These are phyloP conservation scores for Suillus tomentosus DNA, from an alignment of 768 basidiomycete genomes.

Conservation along the genomic window DNA sequence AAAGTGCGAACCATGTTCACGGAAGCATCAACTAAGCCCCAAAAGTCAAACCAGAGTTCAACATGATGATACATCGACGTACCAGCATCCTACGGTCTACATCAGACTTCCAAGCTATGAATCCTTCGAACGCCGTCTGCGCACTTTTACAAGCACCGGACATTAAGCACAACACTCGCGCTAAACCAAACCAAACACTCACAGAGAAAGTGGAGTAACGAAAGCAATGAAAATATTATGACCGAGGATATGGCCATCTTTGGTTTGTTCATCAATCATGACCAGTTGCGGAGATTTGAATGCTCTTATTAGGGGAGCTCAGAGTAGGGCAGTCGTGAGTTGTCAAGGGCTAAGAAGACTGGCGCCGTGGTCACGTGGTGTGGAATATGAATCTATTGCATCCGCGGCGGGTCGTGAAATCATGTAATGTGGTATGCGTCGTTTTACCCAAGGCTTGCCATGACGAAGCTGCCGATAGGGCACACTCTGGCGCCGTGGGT, in stretches of 20 bases:
- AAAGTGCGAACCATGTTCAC: slow-evolving; percentile 47
- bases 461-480: too few relatives aligned
- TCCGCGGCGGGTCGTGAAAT: too few relatives aligned
- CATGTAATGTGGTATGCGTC: too few relatives aligned
- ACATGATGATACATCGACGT: slow-evolving; percentile 15
- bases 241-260: slow-evolving; percentile 61
- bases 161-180: not conserved
- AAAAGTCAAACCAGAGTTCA: slow-evolving; percentile 13
- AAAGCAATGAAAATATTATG: slow-evolving; percentile 44
- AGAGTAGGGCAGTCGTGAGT: too few relatives aligned
- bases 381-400: too few relatives aligned
- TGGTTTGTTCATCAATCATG: slow-evolving; percentile 48
- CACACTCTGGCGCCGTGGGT: too few relatives aligned
- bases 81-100: slow-evolving; percentile 39
- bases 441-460: too few relatives aligned
- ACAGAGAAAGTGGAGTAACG: slow-evolving; percentile 46
- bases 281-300: slow-evolving; percentile 61
- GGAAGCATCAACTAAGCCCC: slow-evolving; percentile 24
- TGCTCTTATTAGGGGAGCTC: too few relatives aligned
- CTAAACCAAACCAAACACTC: slow-evolving; percentile 17
- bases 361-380: too few relatives aligned
- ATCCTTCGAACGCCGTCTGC: slow-evolving; percentile 44
- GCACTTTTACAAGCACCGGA: slow-evolving; percentile 24
- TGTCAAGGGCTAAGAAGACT: too few relatives aligned
- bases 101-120: slow-evolving; percentile 43